Evolutionary conservation across 1,139 yeast genomes (phyloP).

Genomic region (Candida anutae): DNA sequence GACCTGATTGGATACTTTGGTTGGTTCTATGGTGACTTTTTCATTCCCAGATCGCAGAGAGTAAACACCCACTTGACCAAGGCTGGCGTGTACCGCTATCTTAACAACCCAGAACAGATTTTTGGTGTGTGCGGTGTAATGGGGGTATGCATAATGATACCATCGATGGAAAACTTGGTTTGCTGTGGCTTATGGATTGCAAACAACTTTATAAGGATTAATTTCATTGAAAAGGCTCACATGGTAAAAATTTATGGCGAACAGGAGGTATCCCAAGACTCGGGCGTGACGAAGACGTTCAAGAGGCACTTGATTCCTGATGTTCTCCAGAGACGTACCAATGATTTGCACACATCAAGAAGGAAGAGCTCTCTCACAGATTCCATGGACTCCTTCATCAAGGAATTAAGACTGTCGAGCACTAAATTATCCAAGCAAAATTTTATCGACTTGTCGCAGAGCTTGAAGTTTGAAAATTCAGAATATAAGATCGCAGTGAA

Average conservation of each 20-base stretch:
- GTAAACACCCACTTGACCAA: conserved; percentile 49
- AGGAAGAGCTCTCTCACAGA: conserved; percentile 26
- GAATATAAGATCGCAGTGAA: conserved; percentile 22
- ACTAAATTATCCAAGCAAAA: conserved; percentile 30
- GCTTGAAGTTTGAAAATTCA: conserved; percentile 31
- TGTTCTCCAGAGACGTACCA: conserved; percentile 27
- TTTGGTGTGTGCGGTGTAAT: conserved; percentile 79
- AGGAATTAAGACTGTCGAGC: conserved; percentile 28
- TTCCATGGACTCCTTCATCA: conserved; percentile 33
- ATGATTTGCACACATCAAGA: conserved; percentile 12
- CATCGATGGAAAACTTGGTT: conserved; percentile 46
- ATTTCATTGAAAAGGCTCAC: conserved; percentile 72
- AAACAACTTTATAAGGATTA: conserved; percentile 59
- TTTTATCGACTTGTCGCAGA: conserved; percentile 34
- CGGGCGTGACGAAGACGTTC: conserved; percentile 63
- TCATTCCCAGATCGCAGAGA: conserved; percentile 44
- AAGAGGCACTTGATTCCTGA: conserved; percentile 43
- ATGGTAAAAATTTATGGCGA: conserved; percentile 76
- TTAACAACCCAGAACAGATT: conserved; percentile 79
- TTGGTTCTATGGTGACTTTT: conserved; percentile 88
- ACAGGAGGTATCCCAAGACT: conserved; percentile 47
- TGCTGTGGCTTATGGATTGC: conserved; percentile 64
- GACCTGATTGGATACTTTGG: conserved; percentile 79
- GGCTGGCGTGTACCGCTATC: conserved; percentile 78
- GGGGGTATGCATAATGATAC: conserved; percentile 65